Base-by-base conservation (phyloP, 768 basidiomycete genomes). In the Tubosaeta sp. region DNA sequence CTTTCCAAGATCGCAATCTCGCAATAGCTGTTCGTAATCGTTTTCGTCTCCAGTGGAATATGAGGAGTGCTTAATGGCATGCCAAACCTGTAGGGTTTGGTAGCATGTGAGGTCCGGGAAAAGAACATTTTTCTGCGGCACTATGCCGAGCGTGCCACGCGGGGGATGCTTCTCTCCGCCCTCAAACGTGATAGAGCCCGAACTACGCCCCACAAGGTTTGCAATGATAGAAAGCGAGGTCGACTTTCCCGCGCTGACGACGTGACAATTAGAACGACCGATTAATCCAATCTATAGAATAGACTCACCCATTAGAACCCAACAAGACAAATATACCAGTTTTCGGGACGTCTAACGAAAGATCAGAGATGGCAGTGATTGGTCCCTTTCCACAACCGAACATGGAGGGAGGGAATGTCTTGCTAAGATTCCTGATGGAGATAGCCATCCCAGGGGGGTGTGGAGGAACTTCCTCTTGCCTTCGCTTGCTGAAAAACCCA, bases 71-170 rank as follows among this genome's bases (percentile, higher is more conserved):
- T 91, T 91, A 57, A 91, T 77, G 7, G 84, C 84, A 42, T 71
- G 74, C 88, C 88, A 91, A 29, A 91, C 77, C 1, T 76, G 73
- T 13, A 91, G 71, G 2, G 86, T 88, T 68, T 91, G 85, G 44
- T 82, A 72, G 63, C 87, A 90, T 1, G 83, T 78, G 19, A 91
- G 70, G 50, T 90, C 88, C 0, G 86, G 81, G 63, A 90, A 88
- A 3, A 91, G 74, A 5, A 91, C 88, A 59, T 91, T 90, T 71
- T 87, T 89, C 71, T 91, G 88, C 1, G 88, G 86, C 0, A 88
- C 87, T 52, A 91, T 84, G 2, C 89, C 88, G 14, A 91, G 64
- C 0, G 79, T 79, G 7, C 87, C 86, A 0, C 81, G 81, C 5
- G 83, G 73, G 7, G 85, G 83, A 27, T 72, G 72, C 37, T 75